A percentile compares a stretch with the other conserved stretches of the same genome.
Conservation (phyloP, 106 monocot genomes). For the Phalaenopsis aphrodite region DNA sequence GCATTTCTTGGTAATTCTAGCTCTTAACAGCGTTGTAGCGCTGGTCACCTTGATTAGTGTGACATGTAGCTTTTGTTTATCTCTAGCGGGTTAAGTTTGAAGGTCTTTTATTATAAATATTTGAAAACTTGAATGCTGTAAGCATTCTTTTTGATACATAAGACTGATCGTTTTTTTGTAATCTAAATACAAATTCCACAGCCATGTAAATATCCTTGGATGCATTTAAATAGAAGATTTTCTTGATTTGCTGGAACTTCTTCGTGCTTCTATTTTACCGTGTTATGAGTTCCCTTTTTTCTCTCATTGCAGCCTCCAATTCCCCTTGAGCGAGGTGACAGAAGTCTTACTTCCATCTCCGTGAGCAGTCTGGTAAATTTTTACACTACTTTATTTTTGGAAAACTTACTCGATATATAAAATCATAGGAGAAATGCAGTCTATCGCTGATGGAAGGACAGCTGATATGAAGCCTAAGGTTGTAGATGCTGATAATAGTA, state of each 20-base stretch:
- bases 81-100: no score
- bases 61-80: no score
- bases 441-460: slow-evolving; percentile 47
- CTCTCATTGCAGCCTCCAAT: slow-evolving; percentile 46
- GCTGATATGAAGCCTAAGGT: slow-evolving; percentile 80
- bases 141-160: no score
- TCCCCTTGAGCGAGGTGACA: slow-evolving; percentile 53
- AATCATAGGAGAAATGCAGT: slow-evolving; percentile 30
- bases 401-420: not conserved
- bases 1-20: no score
- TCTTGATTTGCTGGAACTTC: not conserved
- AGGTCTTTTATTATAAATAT: no score
- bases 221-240: not conserved
- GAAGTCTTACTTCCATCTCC: slow-evolving; percentile 44
- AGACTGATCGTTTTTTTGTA: no score
- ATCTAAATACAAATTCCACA: not conserved
- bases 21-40: no score
- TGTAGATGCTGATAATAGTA: slow-evolving; percentile 66
- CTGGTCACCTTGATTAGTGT: no score
- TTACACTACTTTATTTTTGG: not conserved
- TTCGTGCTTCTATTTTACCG: not conserved
- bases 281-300: not conserved
- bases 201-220: not conserved
- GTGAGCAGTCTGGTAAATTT: slow-evolving; percentile 44
- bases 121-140: no score